Base-by-base conservation (phyloP, 345 rosid genomes). In the Ricinus communis region DNA sequence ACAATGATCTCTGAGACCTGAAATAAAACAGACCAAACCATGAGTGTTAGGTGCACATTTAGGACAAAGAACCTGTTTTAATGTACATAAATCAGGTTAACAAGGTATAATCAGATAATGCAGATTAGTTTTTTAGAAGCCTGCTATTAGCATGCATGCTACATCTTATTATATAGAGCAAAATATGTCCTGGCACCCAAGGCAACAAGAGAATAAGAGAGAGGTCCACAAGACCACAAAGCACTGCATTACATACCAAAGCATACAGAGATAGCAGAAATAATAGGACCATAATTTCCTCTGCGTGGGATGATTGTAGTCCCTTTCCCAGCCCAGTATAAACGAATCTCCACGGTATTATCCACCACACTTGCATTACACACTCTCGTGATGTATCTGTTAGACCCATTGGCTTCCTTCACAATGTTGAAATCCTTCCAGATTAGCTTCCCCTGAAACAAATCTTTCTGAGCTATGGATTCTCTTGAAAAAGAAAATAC, bases 321-420 rank as follows among this genome's bases (percentile, higher is more conserved):
- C 68, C 96, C 96, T 74, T 74, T 88, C 10, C 90, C 91, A 47
- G 90, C 90, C 90, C 91, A 88, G 25, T 79, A 71, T 0, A 90
- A 76, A 38, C 85, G 87, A 45, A 88, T 84, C 71, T 90, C 93
- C 71, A 85, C 45, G 18, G 80, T 85, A 47, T 50, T 19, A 40
- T 77, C 13, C 0, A 76, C 74, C 67, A 90, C 82, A 1, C 19
- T 76, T 1, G 75, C 77, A 5, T 33, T 73, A 16, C 8, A 25
- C 0, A 19, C 31, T 69, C 0, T 5, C 9, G 28, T 36, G 12
- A 54, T 5, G 10, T 1, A 0, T 33, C 0, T 51, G 3, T 33
- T 33, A 9, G 58, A 38, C 2, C 62, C 62, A 0, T 33, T 33
- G 25, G 56, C 56, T 30, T 19, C 69, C 11, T 68, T 21, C 3